A percentile compares a stretch with the other conserved stretches of the same genome.
Evolutionary conservation across 73 alveolate species (phyloP).

Genomic region (Stentor coeruleus): DNA sequence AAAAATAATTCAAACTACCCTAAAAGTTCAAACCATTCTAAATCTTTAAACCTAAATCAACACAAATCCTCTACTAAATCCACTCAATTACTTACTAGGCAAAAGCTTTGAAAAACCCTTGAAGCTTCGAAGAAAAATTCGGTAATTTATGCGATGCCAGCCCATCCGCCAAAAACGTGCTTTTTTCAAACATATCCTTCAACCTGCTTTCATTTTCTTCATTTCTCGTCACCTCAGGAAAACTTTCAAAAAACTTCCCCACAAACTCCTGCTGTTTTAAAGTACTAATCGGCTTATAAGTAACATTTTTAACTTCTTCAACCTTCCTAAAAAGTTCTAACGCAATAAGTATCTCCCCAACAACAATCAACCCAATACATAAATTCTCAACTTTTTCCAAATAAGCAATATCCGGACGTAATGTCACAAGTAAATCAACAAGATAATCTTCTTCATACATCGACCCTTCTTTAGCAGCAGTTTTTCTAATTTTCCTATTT

Average conservation of each 20-base stretch:
- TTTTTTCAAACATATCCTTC: constrained; percentile 12
- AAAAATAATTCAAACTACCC: no score
- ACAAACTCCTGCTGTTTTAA: constrained; percentile 11
- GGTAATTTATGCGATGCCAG: neutral
- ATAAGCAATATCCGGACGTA: neutral
- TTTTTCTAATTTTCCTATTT: constrained; percentile 68
- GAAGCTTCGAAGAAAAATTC: no score
- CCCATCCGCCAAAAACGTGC: neutral
- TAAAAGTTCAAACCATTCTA: no score
- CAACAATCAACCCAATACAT: neutral
- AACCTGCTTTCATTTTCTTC: neutral
- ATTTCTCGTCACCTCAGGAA: neutral
- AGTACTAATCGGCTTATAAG: neutral
- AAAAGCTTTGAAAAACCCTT: no score
- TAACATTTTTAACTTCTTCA: neutral
- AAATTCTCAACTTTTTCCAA: neutral
- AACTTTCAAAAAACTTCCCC: constrained; percentile 5
- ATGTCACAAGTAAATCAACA: constrained; percentile 49
- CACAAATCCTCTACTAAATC: no score
- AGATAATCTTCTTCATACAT: constrained; percentile 87
- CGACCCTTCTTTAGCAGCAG: constrained; percentile 85
- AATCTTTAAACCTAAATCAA: no score
- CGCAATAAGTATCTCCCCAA: neutral
- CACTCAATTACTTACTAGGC: no score
- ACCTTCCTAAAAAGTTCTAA: neutral